phyloP scores from a whole-genome alignment of 345 rosid species.

The Trapa bicornis region DNA sequence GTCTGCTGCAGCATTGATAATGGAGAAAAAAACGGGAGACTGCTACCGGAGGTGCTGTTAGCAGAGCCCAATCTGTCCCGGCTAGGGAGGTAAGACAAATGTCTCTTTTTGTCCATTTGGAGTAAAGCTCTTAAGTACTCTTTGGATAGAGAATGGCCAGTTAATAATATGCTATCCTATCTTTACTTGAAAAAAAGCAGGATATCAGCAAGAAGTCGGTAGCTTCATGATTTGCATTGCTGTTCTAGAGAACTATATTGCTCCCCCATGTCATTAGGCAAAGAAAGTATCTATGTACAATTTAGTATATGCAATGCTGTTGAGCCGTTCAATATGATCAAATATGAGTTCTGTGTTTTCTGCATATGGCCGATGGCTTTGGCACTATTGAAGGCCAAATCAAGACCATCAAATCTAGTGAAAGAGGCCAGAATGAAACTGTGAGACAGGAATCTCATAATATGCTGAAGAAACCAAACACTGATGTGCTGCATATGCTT shows the following conservation, averaged over 20 bases:
- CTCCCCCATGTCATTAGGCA: not conserved
- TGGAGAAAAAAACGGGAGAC: conserved; percentile 32
- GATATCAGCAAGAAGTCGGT: conserved; percentile 1
- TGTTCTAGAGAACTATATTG: not conserved
- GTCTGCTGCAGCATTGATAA: conserved; percentile 25
- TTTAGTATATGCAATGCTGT: not conserved
- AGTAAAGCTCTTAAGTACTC: not conserved
- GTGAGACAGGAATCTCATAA: not conserved
- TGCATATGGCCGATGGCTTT: no score
- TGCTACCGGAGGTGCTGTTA: conserved; percentile 60
- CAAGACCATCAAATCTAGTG: not conserved
- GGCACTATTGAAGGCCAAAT: no score
- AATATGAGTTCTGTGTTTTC: no score
- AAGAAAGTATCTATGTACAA: not conserved
- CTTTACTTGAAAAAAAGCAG: not conserved
- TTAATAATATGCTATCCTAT: not conserved
- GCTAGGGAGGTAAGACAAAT: conserved; percentile 60
- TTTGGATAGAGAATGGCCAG: not conserved
- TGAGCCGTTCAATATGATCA: not conserved
- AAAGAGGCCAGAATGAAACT: not conserved
- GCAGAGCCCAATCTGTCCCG: conserved; percentile 74
- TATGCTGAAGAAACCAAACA: not conserved
- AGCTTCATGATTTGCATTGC: not conserved
- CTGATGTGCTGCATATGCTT: not conserved
- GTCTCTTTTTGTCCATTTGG: not conserved